These are phyloP conservation scores for Podila verticillata DNA, from an alignment of 192 early-diverging fungal genomes.

Conservation along the genomic window DNA sequence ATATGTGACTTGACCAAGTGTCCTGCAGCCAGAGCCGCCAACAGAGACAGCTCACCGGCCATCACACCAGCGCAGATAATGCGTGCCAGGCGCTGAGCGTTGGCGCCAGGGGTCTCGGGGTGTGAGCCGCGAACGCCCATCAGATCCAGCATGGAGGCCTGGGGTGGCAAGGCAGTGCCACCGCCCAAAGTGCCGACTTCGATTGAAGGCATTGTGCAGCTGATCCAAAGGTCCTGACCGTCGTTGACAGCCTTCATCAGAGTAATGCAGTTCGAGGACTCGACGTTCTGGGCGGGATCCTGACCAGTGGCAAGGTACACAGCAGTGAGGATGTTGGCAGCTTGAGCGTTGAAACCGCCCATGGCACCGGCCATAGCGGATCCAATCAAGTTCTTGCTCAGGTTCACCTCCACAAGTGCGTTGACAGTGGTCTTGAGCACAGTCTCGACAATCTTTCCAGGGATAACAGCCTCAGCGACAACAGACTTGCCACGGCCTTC, in stretches of 20 bases:
- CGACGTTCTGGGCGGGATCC: constrained; percentile 96
- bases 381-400: constrained; percentile 91
- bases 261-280: constrained; percentile 92
- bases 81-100: constrained; percentile 86
- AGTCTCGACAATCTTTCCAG: constrained; percentile 77
- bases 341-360: constrained; percentile 95
- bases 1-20: constrained; percentile 92
- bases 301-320: constrained; percentile 93
- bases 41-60: constrained; percentile 92
- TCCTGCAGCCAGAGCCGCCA: constrained; percentile 86
- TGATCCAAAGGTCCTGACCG: constrained; percentile 84
- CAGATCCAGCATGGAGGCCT: constrained; percentile 89
- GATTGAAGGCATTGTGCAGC: constrained; percentile 92
- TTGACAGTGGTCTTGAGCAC: constrained; percentile 89
- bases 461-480: constrained; percentile 86
- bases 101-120: constrained; percentile 78
- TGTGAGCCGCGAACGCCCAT: constrained; percentile 88
- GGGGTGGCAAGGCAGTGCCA: constrained; percentile 85
- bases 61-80: constrained; percentile 90
- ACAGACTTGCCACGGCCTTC: constrained; percentile 96
- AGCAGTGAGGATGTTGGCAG: constrained; percentile 93
- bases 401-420: constrained; percentile 82
- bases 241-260: constrained; percentile 89
- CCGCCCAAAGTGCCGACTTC: constrained; percentile 96
- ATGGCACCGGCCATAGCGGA: constrained; percentile 93